Evolutionary conservation across 2,329 filamentous ascomycete genomes (phyloP).

Genomic region (Epichloe aotearoae): DNA sequence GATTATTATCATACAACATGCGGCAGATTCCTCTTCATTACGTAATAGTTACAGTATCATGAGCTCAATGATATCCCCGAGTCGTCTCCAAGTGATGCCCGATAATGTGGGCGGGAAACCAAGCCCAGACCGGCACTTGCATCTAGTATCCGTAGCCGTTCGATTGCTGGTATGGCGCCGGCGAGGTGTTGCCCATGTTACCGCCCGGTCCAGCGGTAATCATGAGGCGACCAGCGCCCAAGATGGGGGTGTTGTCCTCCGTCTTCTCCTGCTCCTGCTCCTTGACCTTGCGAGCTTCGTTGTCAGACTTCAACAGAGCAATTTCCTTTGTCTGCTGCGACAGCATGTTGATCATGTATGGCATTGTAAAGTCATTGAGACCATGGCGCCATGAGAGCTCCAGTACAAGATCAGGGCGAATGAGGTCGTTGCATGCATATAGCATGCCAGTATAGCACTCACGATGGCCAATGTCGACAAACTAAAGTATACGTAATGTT

Average conservation of each 20-base stretch:
- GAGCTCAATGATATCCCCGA: conserved; percentile 13
- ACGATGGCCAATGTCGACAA: conserved; percentile 96
- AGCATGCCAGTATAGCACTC: conserved; percentile 99
- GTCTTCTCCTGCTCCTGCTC: conserved; percentile 65
- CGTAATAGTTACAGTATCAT: conserved; percentile 6
- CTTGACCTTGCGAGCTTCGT: conserved; percentile 78
- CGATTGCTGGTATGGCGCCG: conserved; percentile 57
- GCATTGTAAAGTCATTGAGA: conserved; percentile 95
- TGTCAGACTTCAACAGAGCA: conserved; percentile 78
- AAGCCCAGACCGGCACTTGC: conserved; percentile 18
- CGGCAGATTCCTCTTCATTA: not conserved
- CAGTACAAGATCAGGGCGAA: conserved; percentile 82
- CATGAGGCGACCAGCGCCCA: conserved; percentile 82
- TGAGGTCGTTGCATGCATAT: conserved; percentile 95
- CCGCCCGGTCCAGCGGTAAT: conserved; percentile 79
- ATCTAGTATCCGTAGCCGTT: conserved; percentile 63
- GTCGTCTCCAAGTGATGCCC: conserved; percentile 1
- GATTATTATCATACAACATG: conserved; percentile 10
- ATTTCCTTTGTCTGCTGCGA: conserved; percentile 82
- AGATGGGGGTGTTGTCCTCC: conserved; percentile 86
- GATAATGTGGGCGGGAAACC: conserved; percentile 7
- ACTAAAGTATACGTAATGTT: conserved; percentile 41
- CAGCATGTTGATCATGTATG: conserved; percentile 98
- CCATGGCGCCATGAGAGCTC: conserved; percentile 96
- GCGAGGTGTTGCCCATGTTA: conserved; percentile 34